phyloP scores from a whole-genome alignment of 352 stramenopile species.

The Globisporangium carolinianum region DNA sequence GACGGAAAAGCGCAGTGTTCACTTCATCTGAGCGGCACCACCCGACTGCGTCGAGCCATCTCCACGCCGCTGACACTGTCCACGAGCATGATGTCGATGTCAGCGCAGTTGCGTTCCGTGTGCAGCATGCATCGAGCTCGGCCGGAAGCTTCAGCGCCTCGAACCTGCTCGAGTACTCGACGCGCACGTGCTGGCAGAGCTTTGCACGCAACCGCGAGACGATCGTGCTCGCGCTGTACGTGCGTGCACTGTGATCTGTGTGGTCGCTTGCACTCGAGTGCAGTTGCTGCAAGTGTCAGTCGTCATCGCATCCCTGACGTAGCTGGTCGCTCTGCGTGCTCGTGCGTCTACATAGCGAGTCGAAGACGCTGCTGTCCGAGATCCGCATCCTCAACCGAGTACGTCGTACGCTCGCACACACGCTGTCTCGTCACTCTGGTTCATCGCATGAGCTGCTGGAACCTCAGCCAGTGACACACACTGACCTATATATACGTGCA shows the following conservation, averaged over 20 bases:
- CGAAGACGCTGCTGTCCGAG: slow-evolving; percentile 62
- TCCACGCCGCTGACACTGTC: no score
- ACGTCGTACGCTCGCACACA: neutral
- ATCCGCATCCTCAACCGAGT: slow-evolving; percentile 75
- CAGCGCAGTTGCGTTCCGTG: slow-evolving; percentile 23
- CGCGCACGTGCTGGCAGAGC: slow-evolving; percentile 50
- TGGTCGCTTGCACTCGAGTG: no score
- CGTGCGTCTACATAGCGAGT: no score
- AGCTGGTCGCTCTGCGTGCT: no score
- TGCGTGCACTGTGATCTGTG: slow-evolving; percentile 1
- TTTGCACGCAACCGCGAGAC: slow-evolving; percentile 42
- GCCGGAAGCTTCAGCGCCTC: slow-evolving; percentile 22
- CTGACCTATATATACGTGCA: no score
- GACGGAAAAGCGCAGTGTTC: neutral
- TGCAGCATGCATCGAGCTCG: slow-evolving; percentile 29
- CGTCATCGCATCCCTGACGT: no score
- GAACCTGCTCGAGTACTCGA: slow-evolving; percentile 51
- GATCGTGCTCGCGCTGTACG: slow-evolving; percentile 46
- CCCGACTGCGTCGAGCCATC: no score
- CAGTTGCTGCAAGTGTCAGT: no score
- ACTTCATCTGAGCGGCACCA: neutral
- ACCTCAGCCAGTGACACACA: no score
- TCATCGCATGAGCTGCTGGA: no score
- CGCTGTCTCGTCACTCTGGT: no score
- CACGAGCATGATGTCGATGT: neutral